phyloP scores from a whole-genome alignment of 768 basidiomycete species.

The Xerocomus potaroensis region DNA sequence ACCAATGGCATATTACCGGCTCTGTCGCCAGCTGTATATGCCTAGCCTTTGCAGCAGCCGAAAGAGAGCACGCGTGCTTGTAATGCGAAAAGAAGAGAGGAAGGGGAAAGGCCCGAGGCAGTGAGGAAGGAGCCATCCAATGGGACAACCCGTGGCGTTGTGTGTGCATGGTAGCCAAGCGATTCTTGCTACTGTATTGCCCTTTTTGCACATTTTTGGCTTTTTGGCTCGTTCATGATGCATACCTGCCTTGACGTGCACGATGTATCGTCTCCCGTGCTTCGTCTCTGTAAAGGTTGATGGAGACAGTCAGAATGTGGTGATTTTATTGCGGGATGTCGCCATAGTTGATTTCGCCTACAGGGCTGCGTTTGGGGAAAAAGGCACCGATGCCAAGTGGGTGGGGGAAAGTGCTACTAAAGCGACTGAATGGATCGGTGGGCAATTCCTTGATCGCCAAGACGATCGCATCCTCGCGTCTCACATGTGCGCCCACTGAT shows the following conservation, averaged over 20 bases:
- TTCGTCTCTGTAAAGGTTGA: too few species aligned
- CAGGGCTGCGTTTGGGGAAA: too few species aligned
- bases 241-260: background rate
- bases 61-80: background rate
- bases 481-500: too few species aligned
- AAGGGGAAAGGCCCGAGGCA: background rate
- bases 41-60: background rate
- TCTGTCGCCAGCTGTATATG: background rate
- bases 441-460: background rate
- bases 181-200: background rate
- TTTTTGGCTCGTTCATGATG: background rate
- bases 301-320: too few species aligned
- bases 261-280: background rate
- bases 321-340: background rate
- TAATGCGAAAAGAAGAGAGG: background rate
- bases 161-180: too few species aligned
- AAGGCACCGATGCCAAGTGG: background rate
- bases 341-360: background rate
- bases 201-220: constrained; percentile 1
- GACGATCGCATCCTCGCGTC: background rate
- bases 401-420: background rate
- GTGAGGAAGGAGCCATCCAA: too few species aligned
- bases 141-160: too few species aligned
- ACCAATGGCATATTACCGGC: background rate
- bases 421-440: background rate